Evolutionary conservation across 2,329 filamentous ascomycete species (phyloP), one percentile per base, ranked within the genome.

Genomic region (Myriosclerotinia scirpicola): DNA sequence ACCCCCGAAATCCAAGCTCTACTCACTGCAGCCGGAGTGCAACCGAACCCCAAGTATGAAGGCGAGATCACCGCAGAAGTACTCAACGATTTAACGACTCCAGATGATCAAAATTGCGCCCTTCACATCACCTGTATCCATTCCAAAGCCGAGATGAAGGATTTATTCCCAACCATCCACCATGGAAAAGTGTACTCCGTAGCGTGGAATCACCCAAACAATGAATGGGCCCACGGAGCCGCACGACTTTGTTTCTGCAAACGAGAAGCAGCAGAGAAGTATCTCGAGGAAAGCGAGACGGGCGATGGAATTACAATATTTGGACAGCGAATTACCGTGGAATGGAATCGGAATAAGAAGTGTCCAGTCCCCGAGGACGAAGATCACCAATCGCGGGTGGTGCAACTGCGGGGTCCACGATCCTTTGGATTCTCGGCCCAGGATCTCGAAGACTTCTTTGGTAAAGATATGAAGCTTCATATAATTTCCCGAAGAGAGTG

Each of bases 281-380:
- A 40, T 54, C 53, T 65, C 4, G 54, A 34, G 3, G 53, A 50
- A 9, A 44, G 30, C 22, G 20, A 42, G 15, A 54, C 34, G 0
- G 54, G 59, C 17, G 50, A 52, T n/a, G 70, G 69, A 0, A 68
- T 71, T 3, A 22, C 44, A 12, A 66, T 70, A 11, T 60, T 63
- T 0, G 70, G 69, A 2, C 26, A 46, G 8, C 38, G 55, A n/a
- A 54, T 68, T 22, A 52, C 22, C 0, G 70, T 64, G 2, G 62
- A 61, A 8, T 69, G 62, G 66, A 71, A 71, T 22, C 34, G 65
- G 2, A 68, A 69, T n/a, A 56, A 50, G 26, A 67, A 60, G 22
- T 42, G 53, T 34, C 64, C 64, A 4, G 40, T 65, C 6, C 50
- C n/a, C 6, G 56, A 20, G 3, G 36, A 52, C 5, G 56, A 66